These are phyloP conservation scores for Mesembryanthemum crystallinum DNA, from an alignment of 148 eudicot species.

Conservation along the genomic window DNA sequence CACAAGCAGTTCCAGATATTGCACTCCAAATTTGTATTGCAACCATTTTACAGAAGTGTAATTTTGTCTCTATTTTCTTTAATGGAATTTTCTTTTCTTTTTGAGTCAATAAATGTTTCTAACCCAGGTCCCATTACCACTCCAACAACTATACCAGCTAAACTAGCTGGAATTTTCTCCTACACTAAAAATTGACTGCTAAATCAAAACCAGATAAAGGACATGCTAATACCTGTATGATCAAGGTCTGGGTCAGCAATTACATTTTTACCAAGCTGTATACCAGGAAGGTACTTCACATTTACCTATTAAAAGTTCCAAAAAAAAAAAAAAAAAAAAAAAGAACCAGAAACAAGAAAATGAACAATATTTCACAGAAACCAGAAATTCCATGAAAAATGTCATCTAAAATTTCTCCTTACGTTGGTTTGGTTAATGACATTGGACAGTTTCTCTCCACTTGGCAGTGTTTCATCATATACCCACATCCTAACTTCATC, in stretches of 20 bases:
- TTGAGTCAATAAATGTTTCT: too few species aligned
- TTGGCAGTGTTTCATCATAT: slow-evolving; percentile 72
- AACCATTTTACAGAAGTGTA: too few species aligned
- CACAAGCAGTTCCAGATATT: too few species aligned
- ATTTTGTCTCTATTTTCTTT: too few species aligned
- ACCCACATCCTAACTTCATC: slow-evolving; percentile 99
- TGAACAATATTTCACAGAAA: background rate
- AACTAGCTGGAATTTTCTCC: too few species aligned
- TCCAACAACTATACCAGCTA: too few species aligned
- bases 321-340: background rate
- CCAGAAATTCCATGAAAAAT: background rate
- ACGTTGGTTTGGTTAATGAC: slow-evolving; percentile 82
- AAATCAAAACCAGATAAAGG: background rate
- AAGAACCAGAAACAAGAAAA: background rate
- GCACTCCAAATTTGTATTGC: too few species aligned
- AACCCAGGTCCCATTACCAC: too few species aligned
- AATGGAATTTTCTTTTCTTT: too few species aligned
- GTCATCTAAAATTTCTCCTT: slow-evolving; percentile 15
- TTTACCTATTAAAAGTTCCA: slow-evolving; percentile 53
- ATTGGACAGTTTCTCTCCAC: slow-evolving; percentile 68
- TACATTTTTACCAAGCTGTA: slow-evolving; percentile 85
- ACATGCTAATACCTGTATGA: slow-evolving; percentile 51
- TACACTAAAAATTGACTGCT: background rate
- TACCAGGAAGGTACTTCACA: slow-evolving; percentile 89
- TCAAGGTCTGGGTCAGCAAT: slow-evolving; percentile 89